phyloP scores from a whole-genome alignment of 805 yeast species.

The Myxozyma geophila region DNA sequence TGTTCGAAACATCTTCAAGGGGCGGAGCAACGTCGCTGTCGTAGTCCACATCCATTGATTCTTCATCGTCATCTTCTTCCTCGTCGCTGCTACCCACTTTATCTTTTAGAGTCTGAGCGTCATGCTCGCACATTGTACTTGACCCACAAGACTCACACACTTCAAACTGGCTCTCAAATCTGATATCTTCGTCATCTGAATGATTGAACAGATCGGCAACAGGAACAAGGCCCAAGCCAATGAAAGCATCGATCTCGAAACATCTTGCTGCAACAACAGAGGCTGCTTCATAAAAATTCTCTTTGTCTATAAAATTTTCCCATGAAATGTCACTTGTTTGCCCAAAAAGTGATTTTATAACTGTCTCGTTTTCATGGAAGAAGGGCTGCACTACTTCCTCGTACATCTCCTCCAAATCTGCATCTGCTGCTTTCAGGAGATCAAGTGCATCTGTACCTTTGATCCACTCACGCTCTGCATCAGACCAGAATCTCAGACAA shows the following conservation, averaged over 20 bases:
- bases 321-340: not conserved
- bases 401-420: constrained; percentile 50
- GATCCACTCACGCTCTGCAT: constrained; percentile 50
- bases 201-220: constrained; percentile 92
- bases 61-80: constrained; percentile 37
- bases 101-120: constrained; percentile 43
- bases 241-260: constrained; percentile 76
- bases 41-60: constrained; percentile 38
- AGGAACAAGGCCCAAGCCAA: constrained; percentile 79
- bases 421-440: constrained; percentile 61
- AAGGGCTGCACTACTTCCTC: constrained; percentile 46
- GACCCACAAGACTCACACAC: constrained; percentile 55
- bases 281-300: constrained; percentile 55
- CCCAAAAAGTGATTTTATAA: constrained; percentile 10
- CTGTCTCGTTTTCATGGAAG: constrained; percentile 25
- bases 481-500: constrained; percentile 63
- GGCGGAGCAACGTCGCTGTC: constrained; percentile 39
- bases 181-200: constrained; percentile 59
- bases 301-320: constrained; percentile 10
- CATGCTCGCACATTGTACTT: constrained; percentile 35
- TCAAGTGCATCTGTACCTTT: constrained; percentile 65
- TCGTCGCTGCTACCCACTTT: constrained; percentile 40
- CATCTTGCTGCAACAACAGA: constrained; percentile 74
- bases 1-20: not conserved
- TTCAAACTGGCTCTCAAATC: constrained; percentile 62